Percentiles rank a stretch among this genome's conserved stretches.
Conservation (phyloP, 1,284 basidiomycete species). For the Melampsora americana region DNA sequence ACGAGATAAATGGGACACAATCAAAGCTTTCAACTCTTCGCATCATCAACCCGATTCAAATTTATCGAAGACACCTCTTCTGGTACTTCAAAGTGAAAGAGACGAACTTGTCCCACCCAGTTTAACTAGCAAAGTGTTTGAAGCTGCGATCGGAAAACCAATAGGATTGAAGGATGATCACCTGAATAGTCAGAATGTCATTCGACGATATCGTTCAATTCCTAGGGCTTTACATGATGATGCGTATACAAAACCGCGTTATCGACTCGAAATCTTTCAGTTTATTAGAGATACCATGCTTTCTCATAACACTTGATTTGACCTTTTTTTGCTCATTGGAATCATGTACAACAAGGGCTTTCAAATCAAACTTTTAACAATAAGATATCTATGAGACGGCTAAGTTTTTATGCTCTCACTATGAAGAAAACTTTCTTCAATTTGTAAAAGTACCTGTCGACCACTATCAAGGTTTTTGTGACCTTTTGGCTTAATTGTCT, state of each 20-base stretch:
- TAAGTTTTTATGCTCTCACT: too few species aligned
- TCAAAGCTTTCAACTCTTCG: background rate
- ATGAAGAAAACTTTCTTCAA: too few species aligned
- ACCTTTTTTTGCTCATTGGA: too few species aligned
- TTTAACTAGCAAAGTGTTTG: background rate
- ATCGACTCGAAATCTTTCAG: conserved; percentile 7
- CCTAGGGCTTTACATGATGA: conserved; percentile 22
- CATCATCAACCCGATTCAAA: background rate
- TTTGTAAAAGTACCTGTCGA: too few species aligned
- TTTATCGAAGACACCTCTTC: background rate
- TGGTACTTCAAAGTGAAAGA: conserved; percentile 16
- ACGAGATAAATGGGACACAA: conserved; percentile 3
- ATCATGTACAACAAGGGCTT: too few species aligned
- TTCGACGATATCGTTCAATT: background rate
- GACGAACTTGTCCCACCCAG: conserved; percentile 20
- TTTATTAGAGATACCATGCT: conserved; percentile 8
- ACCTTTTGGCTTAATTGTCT: too few species aligned
- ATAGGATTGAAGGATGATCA: background rate
- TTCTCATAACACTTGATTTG: too few species aligned
- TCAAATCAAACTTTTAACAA: too few species aligned
- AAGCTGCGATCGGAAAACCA: background rate
- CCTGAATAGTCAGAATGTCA: background rate
- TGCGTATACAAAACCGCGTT: conserved; percentile 15
- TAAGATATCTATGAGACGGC: too few species aligned
- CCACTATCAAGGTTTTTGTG: too few species aligned